These are phyloP conservation scores for Eucommia ulmoides DNA, from an alignment of 257 asterid genomes.

Conservation along the genomic window DNA sequence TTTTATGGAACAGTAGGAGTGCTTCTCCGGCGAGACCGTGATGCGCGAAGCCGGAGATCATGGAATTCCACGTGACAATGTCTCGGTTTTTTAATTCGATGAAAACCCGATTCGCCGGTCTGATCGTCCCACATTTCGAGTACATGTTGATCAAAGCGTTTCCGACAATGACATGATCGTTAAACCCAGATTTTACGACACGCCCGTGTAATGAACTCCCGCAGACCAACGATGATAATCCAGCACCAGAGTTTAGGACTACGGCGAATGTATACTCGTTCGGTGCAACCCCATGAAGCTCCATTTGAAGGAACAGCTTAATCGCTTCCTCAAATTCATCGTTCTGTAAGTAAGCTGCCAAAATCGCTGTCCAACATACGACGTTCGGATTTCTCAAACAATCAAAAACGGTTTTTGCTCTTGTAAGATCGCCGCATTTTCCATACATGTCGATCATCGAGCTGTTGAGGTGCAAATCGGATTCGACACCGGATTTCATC, in stretches of 20 bases:
- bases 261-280: slow-evolving; percentile 70
- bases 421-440: slow-evolving; percentile 49
- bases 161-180: slow-evolving; percentile 28
- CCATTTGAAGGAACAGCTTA: slow-evolving; percentile 47
- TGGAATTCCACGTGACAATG: slow-evolving; percentile 60
- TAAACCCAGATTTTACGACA: slow-evolving; percentile 45
- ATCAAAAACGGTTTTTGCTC: slow-evolving; percentile 31
- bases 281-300: slow-evolving; percentile 34
- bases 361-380: slow-evolving; percentile 65
- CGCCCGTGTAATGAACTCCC: slow-evolving; percentile 63
- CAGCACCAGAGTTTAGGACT: slow-evolving; percentile 62
- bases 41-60: slow-evolving; percentile 56
- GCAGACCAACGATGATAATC: slow-evolving; percentile 50
- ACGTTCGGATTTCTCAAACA: slow-evolving; percentile 33
- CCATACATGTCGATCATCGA: slow-evolving; percentile 74
- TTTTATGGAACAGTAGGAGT: slow-evolving; percentile 33
- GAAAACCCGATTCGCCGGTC: slow-evolving; percentile 39
- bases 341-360: slow-evolving; percentile 62
- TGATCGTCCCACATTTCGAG: slow-evolving; percentile 56
- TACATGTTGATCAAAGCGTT: slow-evolving; percentile 67
- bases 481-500: slow-evolving; percentile 31
- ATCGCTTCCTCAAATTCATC: slow-evolving; percentile 69
- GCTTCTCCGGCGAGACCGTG: slow-evolving; percentile 77
- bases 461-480: slow-evolving; percentile 46
- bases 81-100: slow-evolving; percentile 30